These are phyloP conservation scores for Ceratocystis colombiana DNA, from an alignment of 2,329 filamentous ascomycete genomes.

Conservation along the genomic window DNA sequence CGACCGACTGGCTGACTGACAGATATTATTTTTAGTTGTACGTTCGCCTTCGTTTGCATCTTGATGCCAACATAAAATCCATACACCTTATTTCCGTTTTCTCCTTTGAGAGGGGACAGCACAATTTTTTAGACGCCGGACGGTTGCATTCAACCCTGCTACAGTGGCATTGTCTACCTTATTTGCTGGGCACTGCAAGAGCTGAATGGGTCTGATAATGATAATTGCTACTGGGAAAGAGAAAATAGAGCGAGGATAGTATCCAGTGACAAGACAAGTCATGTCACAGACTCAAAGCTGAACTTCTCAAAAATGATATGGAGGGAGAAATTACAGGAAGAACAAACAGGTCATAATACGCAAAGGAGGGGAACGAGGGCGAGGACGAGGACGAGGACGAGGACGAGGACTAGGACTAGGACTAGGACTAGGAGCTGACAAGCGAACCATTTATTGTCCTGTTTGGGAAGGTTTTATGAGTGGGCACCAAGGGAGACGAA, in stretches of 20 bases:
- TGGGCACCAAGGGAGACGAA: background rate
- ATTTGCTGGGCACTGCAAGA: background rate
- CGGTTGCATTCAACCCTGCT: background rate
- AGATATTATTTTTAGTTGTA: background rate
- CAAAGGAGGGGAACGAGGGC: background rate
- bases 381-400: background rate
- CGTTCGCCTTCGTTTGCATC: background rate
- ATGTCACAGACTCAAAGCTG: conserved; percentile 8
- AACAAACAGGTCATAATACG: background rate
- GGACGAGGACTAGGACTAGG: background rate
- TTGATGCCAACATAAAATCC: no score
- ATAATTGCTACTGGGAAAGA: background rate
- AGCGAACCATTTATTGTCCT: background rate
- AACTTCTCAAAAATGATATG: background rate
- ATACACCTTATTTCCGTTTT: background rate
- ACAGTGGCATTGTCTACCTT: conserved; percentile 2
- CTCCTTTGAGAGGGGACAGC: background rate
- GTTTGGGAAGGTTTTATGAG: background rate
- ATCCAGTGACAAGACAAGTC: background rate
- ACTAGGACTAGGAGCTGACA: background rate
- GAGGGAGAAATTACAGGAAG: background rate
- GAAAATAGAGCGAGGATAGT: background rate
- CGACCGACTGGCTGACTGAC: background rate
- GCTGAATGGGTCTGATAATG: background rate
- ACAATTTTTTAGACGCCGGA: background rate